These are phyloP conservation scores for Trichoderma gracile DNA, from an alignment of 2,329 filamentous ascomycete species.

Conservation along the genomic window DNA sequence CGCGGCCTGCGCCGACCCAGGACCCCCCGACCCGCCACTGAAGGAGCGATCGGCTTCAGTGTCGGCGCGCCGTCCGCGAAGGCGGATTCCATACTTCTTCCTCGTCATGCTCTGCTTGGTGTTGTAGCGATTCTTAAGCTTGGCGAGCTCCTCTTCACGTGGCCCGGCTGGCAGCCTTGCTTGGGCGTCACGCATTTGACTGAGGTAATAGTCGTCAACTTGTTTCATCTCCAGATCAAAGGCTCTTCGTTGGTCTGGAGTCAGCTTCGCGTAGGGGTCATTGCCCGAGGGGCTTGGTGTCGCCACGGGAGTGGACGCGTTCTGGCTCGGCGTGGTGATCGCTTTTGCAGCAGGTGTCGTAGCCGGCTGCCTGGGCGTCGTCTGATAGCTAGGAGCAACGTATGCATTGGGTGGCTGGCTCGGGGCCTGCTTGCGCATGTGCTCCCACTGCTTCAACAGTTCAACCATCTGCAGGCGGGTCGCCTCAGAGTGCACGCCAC, in stretches of 20 bases:
- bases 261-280: slow-evolving; percentile 51
- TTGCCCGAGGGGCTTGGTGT: slow-evolving; percentile 29
- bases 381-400: neutral
- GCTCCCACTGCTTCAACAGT: neutral
- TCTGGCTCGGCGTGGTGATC: neutral
- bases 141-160: slow-evolving; percentile 40
- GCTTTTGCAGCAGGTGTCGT: neutral
- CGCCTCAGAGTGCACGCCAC: slow-evolving; percentile 43
- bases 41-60: slow-evolving; percentile 41
- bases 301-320: neutral
- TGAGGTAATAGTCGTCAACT: slow-evolving; percentile 41
- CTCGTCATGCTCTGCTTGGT: slow-evolving; percentile 59
- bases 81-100: slow-evolving; percentile 58
- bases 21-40: neutral
- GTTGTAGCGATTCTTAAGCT: slow-evolving; percentile 54
- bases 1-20: slow-evolving; percentile 23
- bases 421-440: neutral
- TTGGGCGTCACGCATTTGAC: slow-evolving; percentile 45
- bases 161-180: slow-evolving; percentile 41
- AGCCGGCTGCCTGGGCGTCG: neutral
- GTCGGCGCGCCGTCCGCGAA: slow-evolving; percentile 51
- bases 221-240: slow-evolving; percentile 37
- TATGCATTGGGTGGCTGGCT: neutral
- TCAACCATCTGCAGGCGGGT: slow-evolving; percentile 4
- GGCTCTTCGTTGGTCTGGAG: slow-evolving; percentile 29